A percentile compares a stretch with the other conserved stretches of the same genome.
Conservation (phyloP, 2,329 filamentous ascomycete genomes). For the Fusarium haematococcum region DNA sequence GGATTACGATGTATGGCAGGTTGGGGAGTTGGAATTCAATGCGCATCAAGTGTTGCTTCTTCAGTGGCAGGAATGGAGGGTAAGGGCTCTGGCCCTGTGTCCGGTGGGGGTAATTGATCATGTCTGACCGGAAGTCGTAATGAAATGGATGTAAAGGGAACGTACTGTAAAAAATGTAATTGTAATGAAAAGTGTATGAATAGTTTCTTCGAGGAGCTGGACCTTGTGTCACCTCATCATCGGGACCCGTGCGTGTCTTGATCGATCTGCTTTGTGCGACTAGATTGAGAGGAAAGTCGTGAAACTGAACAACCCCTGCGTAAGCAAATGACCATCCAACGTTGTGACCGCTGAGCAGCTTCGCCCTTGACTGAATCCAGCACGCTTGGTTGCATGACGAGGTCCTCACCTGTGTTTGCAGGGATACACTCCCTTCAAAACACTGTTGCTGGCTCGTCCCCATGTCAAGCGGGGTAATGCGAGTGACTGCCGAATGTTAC, state of each 20-base stretch:
- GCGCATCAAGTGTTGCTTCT: conserved; percentile 21
- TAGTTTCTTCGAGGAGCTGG: not conserved
- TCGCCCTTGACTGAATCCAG: not conserved
- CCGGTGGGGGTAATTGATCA: conserved; percentile 20
- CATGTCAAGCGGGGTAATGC: not conserved
- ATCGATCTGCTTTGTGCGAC: not conserved
- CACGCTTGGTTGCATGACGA: not conserved
- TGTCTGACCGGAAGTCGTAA: not conserved
- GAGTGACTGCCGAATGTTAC: not conserved
- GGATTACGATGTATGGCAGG: conserved; percentile 13
- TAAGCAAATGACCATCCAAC: not conserved
- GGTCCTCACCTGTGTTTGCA: not conserved
- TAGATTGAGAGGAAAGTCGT: not conserved
- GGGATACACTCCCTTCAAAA: not conserved
- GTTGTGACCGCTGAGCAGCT: too few species aligned
- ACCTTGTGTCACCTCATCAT: too few species aligned
- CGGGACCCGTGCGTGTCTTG: not conserved
- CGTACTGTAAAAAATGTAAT: not conserved
- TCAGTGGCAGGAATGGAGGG: conserved; percentile 31
- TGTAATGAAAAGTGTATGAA: not conserved
- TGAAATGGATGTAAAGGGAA: not conserved
- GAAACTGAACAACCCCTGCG: not conserved
- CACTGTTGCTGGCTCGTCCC: not conserved
- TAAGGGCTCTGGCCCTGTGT: conserved; percentile 15
- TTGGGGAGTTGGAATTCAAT: conserved; percentile 8